A percentile compares a stretch with the other conserved stretches of the same genome.
Conservation (phyloP, 2,329 filamentous ascomycete species). For the Taxawa tesnikishii region DNA sequence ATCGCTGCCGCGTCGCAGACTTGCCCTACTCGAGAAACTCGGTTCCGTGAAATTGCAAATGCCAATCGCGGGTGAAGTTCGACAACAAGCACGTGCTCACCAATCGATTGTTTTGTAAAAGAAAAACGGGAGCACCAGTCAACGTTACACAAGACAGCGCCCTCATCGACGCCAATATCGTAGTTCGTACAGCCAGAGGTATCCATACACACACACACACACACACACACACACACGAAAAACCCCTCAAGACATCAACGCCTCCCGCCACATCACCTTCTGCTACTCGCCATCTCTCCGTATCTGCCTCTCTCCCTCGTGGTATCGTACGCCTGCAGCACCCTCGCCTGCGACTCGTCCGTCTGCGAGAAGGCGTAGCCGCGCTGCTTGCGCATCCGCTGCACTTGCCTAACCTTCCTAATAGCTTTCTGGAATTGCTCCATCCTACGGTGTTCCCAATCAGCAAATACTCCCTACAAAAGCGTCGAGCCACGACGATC, state of each 20-base stretch:
- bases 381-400: slow-evolving; percentile 97
- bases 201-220: not conserved
- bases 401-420: slow-evolving; percentile 92
- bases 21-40: no score
- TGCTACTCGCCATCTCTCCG: slow-evolving; percentile 73
- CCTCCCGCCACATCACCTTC: slow-evolving; percentile 7
- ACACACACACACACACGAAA: no score
- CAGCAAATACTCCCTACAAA: not conserved
- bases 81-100: no score
- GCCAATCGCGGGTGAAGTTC: no score
- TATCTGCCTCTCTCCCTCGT: slow-evolving; percentile 83
- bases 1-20: no score
- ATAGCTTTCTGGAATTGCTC: slow-evolving; percentile 99
- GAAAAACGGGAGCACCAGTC: no score
- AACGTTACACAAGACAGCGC: no score
- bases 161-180: no score
- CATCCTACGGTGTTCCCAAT: slow-evolving; percentile 54
- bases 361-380: slow-evolving; percentile 97
- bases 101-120: no score
- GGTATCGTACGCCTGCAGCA: slow-evolving; percentile 95
- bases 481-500: no score
- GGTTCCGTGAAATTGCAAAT: no score
- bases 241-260: slow-evolving; percentile 2
- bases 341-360: slow-evolving; percentile 87
- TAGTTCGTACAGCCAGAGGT: no score